Conservation (phyloP, 2,329 filamentous ascomycete genomes). For the Cytospora paraplurivora region DNA sequence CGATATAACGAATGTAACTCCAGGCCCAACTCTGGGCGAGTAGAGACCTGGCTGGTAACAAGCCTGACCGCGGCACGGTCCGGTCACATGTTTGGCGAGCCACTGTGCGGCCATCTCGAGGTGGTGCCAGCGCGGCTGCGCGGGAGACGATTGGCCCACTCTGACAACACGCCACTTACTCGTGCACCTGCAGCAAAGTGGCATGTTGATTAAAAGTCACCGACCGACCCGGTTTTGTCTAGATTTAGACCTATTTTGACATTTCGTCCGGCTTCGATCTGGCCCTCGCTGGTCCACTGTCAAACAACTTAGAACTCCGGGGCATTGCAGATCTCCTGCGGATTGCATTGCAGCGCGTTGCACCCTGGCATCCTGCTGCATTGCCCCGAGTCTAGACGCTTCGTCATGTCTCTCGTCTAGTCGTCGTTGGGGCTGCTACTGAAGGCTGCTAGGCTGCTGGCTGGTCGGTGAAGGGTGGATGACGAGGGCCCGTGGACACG, state of each 20-base stretch:
- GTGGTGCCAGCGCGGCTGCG: conserved; percentile 1
- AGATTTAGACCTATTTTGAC: not conserved
- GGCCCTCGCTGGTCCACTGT: not conserved
- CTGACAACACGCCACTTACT: conserved; percentile 27
- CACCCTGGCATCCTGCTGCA: conserved; percentile 1
- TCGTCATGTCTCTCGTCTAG: too few relatives aligned
- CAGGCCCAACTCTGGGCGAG: not conserved
- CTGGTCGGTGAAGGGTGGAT: too few relatives aligned
- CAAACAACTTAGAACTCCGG: not conserved
- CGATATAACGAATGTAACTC: conserved; percentile 25
- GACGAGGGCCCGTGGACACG: too few relatives aligned
- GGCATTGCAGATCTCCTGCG: not conserved
- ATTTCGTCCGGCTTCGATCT: not conserved
- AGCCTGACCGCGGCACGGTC: conserved; percentile 26
- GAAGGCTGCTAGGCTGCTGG: too few relatives aligned
- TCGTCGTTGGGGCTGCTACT: too few relatives aligned
- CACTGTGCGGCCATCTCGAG: conserved; percentile 20
- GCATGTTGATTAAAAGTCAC: conserved; percentile 11
- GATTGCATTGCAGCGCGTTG: not conserved
- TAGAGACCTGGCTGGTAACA: conserved; percentile 29
- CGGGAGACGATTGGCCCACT: not conserved
- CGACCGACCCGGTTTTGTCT: conserved; percentile 10
- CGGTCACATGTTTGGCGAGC: conserved; percentile 32
- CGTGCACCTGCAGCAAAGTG: conserved; percentile 19
- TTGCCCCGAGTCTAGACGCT: not conserved